Evolutionary conservation across 371 early-diverging fungal species (phyloP).

Genomic region (Enteropsectra breve): DNA sequence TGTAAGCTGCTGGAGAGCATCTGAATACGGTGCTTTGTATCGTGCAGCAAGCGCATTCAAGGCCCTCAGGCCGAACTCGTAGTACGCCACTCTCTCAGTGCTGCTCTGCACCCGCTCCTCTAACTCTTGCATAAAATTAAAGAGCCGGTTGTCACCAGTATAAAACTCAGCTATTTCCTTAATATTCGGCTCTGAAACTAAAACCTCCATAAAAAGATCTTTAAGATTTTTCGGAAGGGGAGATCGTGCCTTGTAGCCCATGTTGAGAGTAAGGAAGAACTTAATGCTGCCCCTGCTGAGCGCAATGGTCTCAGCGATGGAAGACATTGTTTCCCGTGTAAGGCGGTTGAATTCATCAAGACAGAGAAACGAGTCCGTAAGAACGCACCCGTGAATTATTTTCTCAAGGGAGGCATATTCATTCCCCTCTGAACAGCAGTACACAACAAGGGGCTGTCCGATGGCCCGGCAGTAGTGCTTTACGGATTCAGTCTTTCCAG

Average conservation of each 20-base stretch:
- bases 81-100: constrained; percentile 77
- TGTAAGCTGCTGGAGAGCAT: too few species aligned
- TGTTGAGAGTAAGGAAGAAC: constrained; percentile 94
- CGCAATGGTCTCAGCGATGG: constrained; percentile 77
- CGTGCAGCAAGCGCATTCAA: constrained; percentile 5
- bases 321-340: constrained; percentile 84
- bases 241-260: constrained; percentile 91
- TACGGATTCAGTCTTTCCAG: constrained; percentile 92
- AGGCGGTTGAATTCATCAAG: constrained; percentile 98
- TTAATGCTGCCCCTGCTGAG: constrained; percentile 64
- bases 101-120: constrained; percentile 64
- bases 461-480: constrained; percentile 85
- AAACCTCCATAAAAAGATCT: constrained; percentile 87
- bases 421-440: constrained; percentile 96
- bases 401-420: constrained; percentile 97
- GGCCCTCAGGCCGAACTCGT: constrained; percentile 88
- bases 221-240: constrained; percentile 91
- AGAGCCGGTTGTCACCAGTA: constrained; percentile 62
- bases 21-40: not conserved
- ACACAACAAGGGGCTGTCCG: constrained; percentile 86
- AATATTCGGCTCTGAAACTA: constrained; percentile 68
- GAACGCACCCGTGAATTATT: constrained; percentile 89
- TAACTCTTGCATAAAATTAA: constrained; percentile 64
- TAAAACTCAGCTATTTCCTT: constrained; percentile 54
- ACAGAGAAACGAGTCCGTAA: constrained; percentile 94